These are phyloP conservation scores for Alternaria longipes DNA, from an alignment of 2,329 filamentous ascomycete genomes.

Conservation along the genomic window DNA sequence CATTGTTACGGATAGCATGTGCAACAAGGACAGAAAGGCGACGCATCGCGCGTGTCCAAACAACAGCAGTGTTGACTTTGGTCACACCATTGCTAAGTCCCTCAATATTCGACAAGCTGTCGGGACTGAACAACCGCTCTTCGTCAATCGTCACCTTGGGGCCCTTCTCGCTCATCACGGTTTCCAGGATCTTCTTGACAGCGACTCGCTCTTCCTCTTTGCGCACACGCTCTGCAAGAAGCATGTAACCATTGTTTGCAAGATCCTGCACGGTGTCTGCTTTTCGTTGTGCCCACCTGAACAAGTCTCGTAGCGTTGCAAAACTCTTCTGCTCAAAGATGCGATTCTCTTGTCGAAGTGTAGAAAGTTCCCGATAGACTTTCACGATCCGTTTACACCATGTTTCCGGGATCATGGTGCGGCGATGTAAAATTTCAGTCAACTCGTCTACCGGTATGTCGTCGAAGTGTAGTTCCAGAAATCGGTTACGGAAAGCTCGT, in stretches of 20 bases:
- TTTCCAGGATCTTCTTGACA: slow-evolving; percentile 88
- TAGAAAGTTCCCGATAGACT: slow-evolving; percentile 91
- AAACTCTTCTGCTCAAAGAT: slow-evolving; percentile 98
- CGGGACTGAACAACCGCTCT: slow-evolving; percentile 71
- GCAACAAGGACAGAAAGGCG: slow-evolving; percentile 90
- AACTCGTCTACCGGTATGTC: slow-evolving; percentile 97
- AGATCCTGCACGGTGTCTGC: slow-evolving; percentile 89
- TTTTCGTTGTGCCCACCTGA: slow-evolving; percentile 88
- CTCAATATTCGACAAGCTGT: slow-evolving; percentile 49
- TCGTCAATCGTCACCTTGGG: slow-evolving; percentile 77
- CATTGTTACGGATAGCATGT: slow-evolving; percentile 84
- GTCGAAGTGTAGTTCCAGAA: slow-evolving; percentile 96
- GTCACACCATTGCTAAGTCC: slow-evolving; percentile 38
- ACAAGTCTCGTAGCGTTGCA: slow-evolving; percentile 93
- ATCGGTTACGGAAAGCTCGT: slow-evolving; percentile 93
- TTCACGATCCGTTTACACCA: slow-evolving; percentile 91
- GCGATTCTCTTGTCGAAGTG: slow-evolving; percentile 86
- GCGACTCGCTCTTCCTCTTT: slow-evolving; percentile 84
- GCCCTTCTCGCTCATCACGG: slow-evolving; percentile 73
- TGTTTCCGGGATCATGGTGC: slow-evolving; percentile 88
- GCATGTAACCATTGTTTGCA: slow-evolving; percentile 93
- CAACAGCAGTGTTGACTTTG: slow-evolving; percentile 60
- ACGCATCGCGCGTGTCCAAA: slow-evolving; percentile 96
- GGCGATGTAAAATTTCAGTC: slow-evolving; percentile 86
- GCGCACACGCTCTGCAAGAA: slow-evolving; percentile 93